These are phyloP conservation scores for Trichophyton simii DNA, from an alignment of 2,329 filamentous ascomycete species.

Conservation along the genomic window DNA sequence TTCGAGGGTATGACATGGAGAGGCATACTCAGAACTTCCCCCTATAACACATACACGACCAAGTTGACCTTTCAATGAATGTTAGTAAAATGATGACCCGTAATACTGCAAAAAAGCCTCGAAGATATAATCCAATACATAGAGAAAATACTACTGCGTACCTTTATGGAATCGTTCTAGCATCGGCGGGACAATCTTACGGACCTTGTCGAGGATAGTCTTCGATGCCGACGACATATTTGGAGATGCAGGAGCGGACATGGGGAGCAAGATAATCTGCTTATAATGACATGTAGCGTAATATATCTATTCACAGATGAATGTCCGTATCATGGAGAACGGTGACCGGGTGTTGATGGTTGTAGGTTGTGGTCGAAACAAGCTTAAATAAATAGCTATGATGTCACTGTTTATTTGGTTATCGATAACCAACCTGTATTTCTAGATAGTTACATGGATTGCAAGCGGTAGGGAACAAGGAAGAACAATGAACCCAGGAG, in stretches of 20 bases:
- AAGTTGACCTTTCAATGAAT: constrained; percentile 56
- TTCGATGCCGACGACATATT: constrained; percentile 57
- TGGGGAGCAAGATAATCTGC: neutral
- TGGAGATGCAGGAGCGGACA: neutral
- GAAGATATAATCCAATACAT: neutral
- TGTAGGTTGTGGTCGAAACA: neutral
- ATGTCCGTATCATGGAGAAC: neutral
- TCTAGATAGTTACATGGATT: neutral
- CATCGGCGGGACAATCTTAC: constrained; percentile 88
- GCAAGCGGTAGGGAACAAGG: neutral
- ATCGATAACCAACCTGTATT: neutral
- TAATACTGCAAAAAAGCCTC: too few relatives aligned
- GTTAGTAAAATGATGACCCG: neutral
- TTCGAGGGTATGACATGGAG: neutral
- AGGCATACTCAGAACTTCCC: constrained; percentile 62
- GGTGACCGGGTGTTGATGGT: neutral
- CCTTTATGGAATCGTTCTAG: constrained; percentile 94
- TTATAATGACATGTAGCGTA: neutral
- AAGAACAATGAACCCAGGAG: neutral
- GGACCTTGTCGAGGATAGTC: constrained; percentile 65
- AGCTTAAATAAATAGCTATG: neutral
- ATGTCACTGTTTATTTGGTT: neutral
- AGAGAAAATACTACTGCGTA: constrained; percentile 25
- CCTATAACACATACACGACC: constrained; percentile 89
- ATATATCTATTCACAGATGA: neutral